phyloP scores from a whole-genome alignment of 169 alveolate species.

The Plasmodium cynomolgi region DNA sequence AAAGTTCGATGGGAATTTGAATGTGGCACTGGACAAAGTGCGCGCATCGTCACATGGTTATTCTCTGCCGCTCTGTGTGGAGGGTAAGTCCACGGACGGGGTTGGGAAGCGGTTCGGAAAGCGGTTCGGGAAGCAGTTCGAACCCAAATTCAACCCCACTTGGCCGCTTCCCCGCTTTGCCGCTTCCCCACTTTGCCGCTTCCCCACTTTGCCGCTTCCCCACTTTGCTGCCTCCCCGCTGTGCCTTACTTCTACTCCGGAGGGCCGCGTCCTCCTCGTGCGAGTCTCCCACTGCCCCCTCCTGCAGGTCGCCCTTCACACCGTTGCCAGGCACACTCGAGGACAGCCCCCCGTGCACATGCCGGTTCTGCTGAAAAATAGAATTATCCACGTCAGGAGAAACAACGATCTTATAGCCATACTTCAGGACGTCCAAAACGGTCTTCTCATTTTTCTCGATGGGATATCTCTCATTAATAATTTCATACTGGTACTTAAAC shows the following conservation, averaged over 20 bases:
- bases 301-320: background rate
- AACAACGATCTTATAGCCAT: conserved; percentile 45
- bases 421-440: conserved; percentile 25
- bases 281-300: background rate
- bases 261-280: background rate
- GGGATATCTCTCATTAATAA: conserved; percentile 47
- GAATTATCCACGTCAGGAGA: conserved; percentile 65
- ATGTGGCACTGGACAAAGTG: background rate
- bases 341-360: background rate
- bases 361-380: conserved; percentile 6
- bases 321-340: background rate
- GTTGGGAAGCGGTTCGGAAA: background rate
- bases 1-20: background rate
- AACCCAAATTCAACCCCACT: background rate
- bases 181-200: background rate
- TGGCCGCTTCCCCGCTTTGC: background rate
- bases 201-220: background rate
- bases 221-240: background rate
- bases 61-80: background rate
- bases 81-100: background rate
- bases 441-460: conserved; percentile 57
- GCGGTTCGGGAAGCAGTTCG: background rate
- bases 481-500: conserved; percentile 52
- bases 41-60: background rate
- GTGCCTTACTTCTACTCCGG: background rate